Percentiles rank a stretch among this genome's conserved stretches.
phyloP scores from a whole-genome alignment of 768 basidiomycete genomes.

The Hypholoma fasciculare region DNA sequence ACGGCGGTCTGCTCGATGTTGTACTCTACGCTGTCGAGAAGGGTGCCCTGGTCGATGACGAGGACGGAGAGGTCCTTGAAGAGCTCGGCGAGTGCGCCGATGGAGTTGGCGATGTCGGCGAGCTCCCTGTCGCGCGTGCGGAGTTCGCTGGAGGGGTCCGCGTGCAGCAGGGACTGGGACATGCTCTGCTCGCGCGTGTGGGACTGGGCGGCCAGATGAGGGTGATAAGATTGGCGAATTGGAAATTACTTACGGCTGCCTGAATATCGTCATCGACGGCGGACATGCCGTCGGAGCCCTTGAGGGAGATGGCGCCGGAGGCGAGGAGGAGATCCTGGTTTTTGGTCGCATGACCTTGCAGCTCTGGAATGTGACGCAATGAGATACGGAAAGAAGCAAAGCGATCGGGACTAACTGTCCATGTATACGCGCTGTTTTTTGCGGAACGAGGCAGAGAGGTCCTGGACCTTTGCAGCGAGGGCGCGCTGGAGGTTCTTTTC shows the following conservation, averaged over 20 bases:
- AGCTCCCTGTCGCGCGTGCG: slow-evolving; percentile 66
- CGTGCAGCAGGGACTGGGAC: slow-evolving; percentile 39
- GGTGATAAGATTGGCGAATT: slow-evolving; percentile 9
- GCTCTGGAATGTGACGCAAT: slow-evolving; percentile 51
- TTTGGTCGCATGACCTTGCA: slow-evolving; percentile 97
- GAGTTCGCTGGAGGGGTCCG: slow-evolving; percentile 40
- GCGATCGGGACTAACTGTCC: slow-evolving; percentile 73
- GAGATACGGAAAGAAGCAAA: slow-evolving; percentile 9
- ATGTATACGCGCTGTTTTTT: slow-evolving; percentile 99
- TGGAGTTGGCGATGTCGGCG: slow-evolving; percentile 88
- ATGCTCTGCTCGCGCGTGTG: slow-evolving; percentile 30
- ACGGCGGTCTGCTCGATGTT: slow-evolving; percentile 92
- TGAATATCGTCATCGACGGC: slow-evolving; percentile 90
- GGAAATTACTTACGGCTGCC: slow-evolving; percentile 64
- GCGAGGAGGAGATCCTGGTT: slow-evolving; percentile 93
- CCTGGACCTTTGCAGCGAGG: slow-evolving; percentile 95
- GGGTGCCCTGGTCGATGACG: slow-evolving; percentile 97
- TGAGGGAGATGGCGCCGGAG: slow-evolving; percentile 81
- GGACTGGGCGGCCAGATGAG: slow-evolving; percentile 21
- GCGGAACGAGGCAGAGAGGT: slow-evolving; percentile 86
- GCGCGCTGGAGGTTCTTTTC: slow-evolving; percentile 95
- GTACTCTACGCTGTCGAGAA: slow-evolving; percentile 95
- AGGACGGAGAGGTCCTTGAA: slow-evolving; percentile 94
- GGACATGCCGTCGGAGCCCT: slow-evolving; percentile 78
- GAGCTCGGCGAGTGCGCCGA: slow-evolving; percentile 87